Evolutionary conservation across 352 stramenopile genomes (phyloP).

Genomic region (Stramenopiles sp.): DNA sequence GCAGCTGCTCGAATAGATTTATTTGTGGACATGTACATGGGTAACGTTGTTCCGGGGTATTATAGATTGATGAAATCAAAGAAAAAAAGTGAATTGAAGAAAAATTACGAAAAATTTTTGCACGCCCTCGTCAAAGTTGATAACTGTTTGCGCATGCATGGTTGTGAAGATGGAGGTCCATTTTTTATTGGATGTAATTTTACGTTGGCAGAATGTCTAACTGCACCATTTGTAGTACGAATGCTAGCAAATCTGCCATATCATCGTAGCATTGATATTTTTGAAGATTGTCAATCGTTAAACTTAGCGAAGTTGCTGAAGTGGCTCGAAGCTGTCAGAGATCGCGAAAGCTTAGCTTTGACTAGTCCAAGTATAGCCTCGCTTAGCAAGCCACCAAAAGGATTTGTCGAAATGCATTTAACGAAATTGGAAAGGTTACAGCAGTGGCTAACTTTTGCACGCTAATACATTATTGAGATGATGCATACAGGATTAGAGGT

Average conservation of each 20-base stretch:
- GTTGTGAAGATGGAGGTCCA: neutral
- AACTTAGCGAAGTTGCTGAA: neutral
- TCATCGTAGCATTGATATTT: neutral
- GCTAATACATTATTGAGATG: too few relatives aligned
- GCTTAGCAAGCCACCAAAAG: neutral
- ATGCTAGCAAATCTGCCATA: neutral
- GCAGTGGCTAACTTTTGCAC: neutral
- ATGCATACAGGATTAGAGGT: too few relatives aligned
- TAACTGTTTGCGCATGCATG: neutral
- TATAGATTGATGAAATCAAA: neutral
- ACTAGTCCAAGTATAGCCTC: neutral
- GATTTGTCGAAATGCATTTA: neutral
- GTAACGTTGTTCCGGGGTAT: neutral
- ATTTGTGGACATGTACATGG: neutral
- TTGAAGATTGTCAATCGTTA: neutral
- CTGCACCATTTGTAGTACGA: neutral
- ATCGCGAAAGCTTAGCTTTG: neutral
- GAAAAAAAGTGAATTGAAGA: neutral
- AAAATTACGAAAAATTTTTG: neutral
- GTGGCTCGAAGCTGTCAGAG: neutral
- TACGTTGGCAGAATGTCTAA: neutral
- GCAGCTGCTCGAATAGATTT: neutral
- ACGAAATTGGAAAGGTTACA: neutral
- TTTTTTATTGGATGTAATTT: neutral
- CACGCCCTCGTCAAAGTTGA: neutral